Conservation (phyloP, 2,329 filamentous ascomycete species). For the Pleurostoma richardsiae region DNA sequence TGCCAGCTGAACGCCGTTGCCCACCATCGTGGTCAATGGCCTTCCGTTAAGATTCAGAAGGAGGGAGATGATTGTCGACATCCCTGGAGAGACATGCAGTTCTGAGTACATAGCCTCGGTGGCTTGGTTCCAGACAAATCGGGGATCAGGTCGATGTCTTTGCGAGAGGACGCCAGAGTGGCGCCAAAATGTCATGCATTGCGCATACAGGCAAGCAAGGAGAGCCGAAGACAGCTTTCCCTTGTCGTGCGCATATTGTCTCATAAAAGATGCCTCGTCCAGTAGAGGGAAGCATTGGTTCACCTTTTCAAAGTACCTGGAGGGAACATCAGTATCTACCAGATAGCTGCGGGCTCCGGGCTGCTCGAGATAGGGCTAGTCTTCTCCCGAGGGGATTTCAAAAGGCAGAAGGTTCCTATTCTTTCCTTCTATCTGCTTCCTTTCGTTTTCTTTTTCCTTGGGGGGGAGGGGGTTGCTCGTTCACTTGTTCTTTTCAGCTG, state of each 20-base stretch:
- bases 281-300: conserved; percentile 59
- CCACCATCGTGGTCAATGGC: conserved; percentile 55
- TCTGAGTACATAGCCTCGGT: conserved; percentile 56
- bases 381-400: too few relatives aligned
- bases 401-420: too few relatives aligned
- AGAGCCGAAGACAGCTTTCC: conserved; percentile 50
- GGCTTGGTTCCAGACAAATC: conserved; percentile 59
- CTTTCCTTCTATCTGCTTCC: too few relatives aligned
- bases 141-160: conserved; percentile 48
- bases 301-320: conserved; percentile 44
- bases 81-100: conserved; percentile 50
- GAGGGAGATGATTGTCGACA: conserved; percentile 53
- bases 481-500: too few relatives aligned
- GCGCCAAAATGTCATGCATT: conserved; percentile 53
- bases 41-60: conserved; percentile 55
- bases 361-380: too few relatives aligned
- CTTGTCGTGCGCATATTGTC: conserved; percentile 37
- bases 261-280: conserved; percentile 48
- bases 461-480: too few relatives aligned
- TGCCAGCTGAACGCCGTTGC: conserved; percentile 47
- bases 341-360: too few relatives aligned
- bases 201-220: conserved; percentile 52
- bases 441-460: too few relatives aligned
- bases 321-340: background rate
- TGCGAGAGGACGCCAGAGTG: conserved; percentile 33